Base-by-base conservation (phyloP, 2,329 filamentous ascomycete genomes). In the Ramularia collo-cygni region DNA sequence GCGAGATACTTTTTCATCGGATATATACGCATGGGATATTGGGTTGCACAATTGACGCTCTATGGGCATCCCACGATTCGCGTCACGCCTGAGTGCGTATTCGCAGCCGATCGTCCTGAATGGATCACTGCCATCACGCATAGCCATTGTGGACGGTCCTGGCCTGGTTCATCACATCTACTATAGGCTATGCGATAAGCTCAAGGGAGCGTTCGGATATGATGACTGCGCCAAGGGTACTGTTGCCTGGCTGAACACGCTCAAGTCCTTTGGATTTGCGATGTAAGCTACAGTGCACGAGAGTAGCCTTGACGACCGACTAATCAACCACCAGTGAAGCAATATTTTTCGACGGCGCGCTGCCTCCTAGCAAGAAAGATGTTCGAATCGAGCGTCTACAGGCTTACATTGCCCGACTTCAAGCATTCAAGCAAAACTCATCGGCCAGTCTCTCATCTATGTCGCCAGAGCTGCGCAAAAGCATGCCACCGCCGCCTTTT, bases 341-440 rank as follows among this genome's bases (percentile, higher is more conserved):
- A 33, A 83, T 95, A 38, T 88, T 83, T 59, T 95, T 96, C 54
- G 90, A 96, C 60, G 88, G 88, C 10, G 81, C 77, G 40, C 70
- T 96, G 1, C 90, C 90, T 0, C 43, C 59, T 0, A 62, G 69
- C 4, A 95, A 95, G 58, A 70, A 72, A 24, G 59, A 65, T 0
- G 76, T 78, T 5, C 75, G 87, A 4, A 64, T 80, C 36, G 61
- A 72, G 8, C 73, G 87, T 24, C 68, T 84, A 26, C 66, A 77
- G 35, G 71, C 68, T 14, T 75, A 70, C 15, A 75, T 82, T 6
- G 63, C 65, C 3, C 70, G 75, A 15, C 64, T 89, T 15, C 69
- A 72, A 28, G 60, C 63, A 2, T 68, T 74, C 33, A 71, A 43
- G 56, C 60, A 40, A 21, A 35, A 26, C 55, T 59, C 44, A 46